phyloP scores from a whole-genome alignment of 257 asterid species.

The Vinca minor region DNA sequence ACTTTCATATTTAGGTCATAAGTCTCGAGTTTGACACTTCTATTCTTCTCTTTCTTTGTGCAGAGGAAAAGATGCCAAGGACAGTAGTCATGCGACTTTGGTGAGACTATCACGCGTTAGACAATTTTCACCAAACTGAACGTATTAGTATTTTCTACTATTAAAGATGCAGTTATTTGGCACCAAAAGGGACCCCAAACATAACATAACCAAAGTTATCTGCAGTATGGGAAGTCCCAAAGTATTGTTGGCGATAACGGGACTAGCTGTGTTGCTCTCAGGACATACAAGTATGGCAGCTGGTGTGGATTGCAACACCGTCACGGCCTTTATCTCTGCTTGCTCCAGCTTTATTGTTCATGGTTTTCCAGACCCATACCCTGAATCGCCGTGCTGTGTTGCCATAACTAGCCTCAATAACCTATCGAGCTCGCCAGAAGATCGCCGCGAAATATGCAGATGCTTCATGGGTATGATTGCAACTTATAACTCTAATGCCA shows the following conservation, averaged over 20 bases:
- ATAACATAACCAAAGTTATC: not conserved
- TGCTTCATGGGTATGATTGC: constrained; percentile 64
- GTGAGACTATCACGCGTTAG: constrained; percentile 25
- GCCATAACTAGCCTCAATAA: constrained; percentile 58
- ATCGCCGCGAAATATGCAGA: constrained; percentile 50
- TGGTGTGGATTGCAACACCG: constrained; percentile 47
- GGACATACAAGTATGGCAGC: constrained; percentile 1
- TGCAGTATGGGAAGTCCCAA: constrained; percentile 2
- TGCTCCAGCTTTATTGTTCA: constrained; percentile 53
- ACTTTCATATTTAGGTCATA: no score
- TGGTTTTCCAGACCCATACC: constrained; percentile 71
- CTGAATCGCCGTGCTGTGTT: constrained; percentile 71
- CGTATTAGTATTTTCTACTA: not conserved
- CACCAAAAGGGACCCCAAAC: not conserved
- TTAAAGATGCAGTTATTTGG: not conserved
- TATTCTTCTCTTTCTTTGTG: no score
- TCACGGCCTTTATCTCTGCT: constrained; percentile 55
- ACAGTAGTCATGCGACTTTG: constrained; percentile 14
- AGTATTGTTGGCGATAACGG: not conserved
- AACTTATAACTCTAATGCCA: constrained; percentile 52
- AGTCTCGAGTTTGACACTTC: no score
- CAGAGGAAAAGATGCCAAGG: no score
- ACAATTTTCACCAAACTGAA: constrained; percentile 31
- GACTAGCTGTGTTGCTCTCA: constrained; percentile 6
- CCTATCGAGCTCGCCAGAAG: constrained; percentile 36